These are phyloP conservation scores for Coemansia furcata DNA, from an alignment of 192 early-diverging fungal species.

Conservation along the genomic window DNA sequence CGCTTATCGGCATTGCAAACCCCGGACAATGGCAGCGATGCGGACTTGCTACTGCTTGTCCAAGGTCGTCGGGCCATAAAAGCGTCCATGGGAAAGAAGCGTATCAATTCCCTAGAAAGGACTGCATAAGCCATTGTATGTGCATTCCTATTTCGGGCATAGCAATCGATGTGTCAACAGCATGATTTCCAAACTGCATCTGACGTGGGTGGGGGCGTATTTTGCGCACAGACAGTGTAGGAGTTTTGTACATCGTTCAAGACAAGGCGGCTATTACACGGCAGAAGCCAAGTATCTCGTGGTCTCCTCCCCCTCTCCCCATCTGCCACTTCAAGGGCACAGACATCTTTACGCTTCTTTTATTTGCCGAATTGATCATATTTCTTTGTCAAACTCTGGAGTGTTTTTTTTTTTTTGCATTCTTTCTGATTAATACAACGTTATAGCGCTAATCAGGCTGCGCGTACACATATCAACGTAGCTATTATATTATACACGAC, in stretches of 20 bases:
- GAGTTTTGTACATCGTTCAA: not conserved
- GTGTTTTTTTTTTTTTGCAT: not conserved
- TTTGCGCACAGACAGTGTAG: not conserved
- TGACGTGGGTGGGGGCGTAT: not conserved
- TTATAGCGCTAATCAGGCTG: not conserved
- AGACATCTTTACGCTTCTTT: not conserved
- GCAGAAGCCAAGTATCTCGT: conserved; percentile 1
- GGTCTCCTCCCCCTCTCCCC: conserved; percentile 5
- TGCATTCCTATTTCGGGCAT: not conserved
- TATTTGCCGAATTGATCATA: not conserved
- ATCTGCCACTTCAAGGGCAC: not conserved
- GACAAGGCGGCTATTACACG: not conserved
- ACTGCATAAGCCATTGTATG: conserved; percentile 2
- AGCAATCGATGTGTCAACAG: not conserved
- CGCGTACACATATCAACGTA: not conserved
- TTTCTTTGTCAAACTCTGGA: not conserved
- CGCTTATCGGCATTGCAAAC: not conserved
- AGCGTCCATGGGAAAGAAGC: not conserved
- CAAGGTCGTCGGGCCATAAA: no score
- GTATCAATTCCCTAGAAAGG: not conserved
- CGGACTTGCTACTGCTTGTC: no score
- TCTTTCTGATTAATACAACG: not conserved
- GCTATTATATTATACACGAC: not conserved
- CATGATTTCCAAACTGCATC: not conserved
- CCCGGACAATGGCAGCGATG: no score